Percentiles rank a stretch among this genome's conserved stretches.
These are phyloP conservation scores for Pavlovales sp. DNA, from an alignment of 208 protist species.

Conservation along the genomic window DNA sequence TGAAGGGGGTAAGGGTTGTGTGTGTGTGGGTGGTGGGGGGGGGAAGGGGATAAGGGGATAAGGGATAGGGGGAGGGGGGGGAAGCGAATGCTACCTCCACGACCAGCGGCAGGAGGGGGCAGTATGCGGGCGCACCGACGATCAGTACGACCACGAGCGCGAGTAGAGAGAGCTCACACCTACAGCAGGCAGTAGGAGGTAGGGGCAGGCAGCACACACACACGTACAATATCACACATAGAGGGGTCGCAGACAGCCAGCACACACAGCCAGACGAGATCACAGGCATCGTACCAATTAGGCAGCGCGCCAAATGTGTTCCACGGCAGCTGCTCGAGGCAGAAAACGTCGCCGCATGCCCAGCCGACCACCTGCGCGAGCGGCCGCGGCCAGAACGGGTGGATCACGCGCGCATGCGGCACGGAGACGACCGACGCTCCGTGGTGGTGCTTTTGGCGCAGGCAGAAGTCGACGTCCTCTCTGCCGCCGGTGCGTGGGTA, in stretches of 20 bases:
- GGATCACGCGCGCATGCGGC: conserved; percentile 3
- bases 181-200: neutral
- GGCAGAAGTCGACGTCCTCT: conserved; percentile 42
- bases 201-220: too few relatives aligned
- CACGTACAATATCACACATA: too few relatives aligned
- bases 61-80: too few relatives aligned
- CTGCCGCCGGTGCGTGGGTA: conserved; percentile 33
- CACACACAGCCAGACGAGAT: neutral
- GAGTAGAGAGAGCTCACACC: neutral
- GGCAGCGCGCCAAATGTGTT: neutral
- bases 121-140: too few relatives aligned
- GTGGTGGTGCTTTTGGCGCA: neutral
- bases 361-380: conserved; percentile 28
- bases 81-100: too few relatives aligned
- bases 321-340: neutral
- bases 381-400: conserved; percentile 29
- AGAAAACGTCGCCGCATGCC: conserved; percentile 32
- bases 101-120: too few relatives aligned
- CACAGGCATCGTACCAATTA: conserved; percentile 42
- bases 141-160: neutral
- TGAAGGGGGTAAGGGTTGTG: too few relatives aligned
- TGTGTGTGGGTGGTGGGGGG: too few relatives aligned
- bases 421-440: conserved; percentile 36
- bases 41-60: too few relatives aligned
- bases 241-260: too few relatives aligned